Evolutionary conservation across 176 grass and related monocot species (phyloP).

Genomic region (Musa acuminata): DNA sequence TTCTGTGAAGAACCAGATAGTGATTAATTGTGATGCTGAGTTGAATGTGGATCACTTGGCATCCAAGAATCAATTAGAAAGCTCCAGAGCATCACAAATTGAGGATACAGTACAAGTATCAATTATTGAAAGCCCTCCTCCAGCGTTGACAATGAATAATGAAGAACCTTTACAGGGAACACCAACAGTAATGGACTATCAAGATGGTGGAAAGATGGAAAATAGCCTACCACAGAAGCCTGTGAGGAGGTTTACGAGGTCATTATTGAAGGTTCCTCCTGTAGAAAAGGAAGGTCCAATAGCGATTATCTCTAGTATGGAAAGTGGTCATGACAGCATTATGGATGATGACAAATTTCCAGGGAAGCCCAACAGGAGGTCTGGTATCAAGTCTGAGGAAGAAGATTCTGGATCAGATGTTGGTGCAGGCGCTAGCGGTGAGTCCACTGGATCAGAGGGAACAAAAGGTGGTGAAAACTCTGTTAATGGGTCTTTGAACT

Average conservation of each 20-base stretch:
- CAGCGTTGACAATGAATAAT: neutral
- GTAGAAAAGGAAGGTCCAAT: neutral
- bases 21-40: neutral
- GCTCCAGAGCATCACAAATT: neutral
- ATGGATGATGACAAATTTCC: neutral
- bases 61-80: neutral
- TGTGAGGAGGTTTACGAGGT: slow-evolving; percentile 52
- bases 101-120: neutral
- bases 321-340: neutral
- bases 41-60: neutral
- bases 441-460: slow-evolving; percentile 4
- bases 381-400: slow-evolving; percentile 1
- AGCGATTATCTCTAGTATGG: neutral
- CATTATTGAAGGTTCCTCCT: slow-evolving; percentile 28
- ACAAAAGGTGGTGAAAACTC: neutral
- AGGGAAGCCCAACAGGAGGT: slow-evolving; percentile 2
- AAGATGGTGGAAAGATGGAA: neutral
- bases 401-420: slow-evolving; percentile 4
- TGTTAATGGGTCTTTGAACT: neutral
- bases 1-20: neutral
- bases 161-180: neutral
- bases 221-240: neutral
- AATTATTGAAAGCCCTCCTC: neutral
- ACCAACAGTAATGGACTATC: neutral
- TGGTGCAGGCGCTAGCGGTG: neutral